phyloP scores from a whole-genome alignment of 352 stramenopile species.

The Phytophthora uliginosa region DNA sequence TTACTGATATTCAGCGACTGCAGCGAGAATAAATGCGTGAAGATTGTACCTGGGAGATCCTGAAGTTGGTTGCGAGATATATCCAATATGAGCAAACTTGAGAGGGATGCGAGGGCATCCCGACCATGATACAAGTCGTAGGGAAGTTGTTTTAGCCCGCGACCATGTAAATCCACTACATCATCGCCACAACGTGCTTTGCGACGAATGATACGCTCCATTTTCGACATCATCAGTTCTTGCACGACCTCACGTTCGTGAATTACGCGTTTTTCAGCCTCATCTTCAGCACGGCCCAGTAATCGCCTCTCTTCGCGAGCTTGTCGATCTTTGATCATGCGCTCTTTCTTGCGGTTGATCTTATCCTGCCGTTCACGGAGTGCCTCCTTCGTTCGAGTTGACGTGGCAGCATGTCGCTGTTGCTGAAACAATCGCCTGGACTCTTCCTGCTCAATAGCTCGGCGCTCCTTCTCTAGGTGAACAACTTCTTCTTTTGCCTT shows the following conservation, averaged over 20 bases:
- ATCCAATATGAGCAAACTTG: constrained; percentile 75
- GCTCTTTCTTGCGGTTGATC: constrained; percentile 65
- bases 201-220: constrained; percentile 56
- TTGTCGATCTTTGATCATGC: constrained; percentile 68
- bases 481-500: constrained; percentile 68
- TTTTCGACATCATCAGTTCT: constrained; percentile 65
- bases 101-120: constrained; percentile 60
- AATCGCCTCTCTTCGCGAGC: constrained; percentile 64
- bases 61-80: constrained; percentile 64
- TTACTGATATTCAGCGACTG: constrained; percentile 66
- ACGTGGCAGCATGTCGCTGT: constrained; percentile 61
- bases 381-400: constrained; percentile 66
- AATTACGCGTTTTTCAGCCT: constrained; percentile 50
- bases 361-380: constrained; percentile 75
- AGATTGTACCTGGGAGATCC: constrained; percentile 53
- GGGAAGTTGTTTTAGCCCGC: constrained; percentile 51
- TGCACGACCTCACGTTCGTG: constrained; percentile 64
- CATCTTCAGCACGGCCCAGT: constrained; percentile 44
- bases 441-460: constrained; percentile 57
- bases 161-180: constrained; percentile 49
- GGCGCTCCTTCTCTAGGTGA: constrained; percentile 52
- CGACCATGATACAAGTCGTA: constrained; percentile 56
- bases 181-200: constrained; percentile 70
- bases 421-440: constrained; percentile 52
- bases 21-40: constrained; percentile 68